Conservation (phyloP, 1,284 basidiomycete species). For the Ganoderma lingzhi region DNA sequence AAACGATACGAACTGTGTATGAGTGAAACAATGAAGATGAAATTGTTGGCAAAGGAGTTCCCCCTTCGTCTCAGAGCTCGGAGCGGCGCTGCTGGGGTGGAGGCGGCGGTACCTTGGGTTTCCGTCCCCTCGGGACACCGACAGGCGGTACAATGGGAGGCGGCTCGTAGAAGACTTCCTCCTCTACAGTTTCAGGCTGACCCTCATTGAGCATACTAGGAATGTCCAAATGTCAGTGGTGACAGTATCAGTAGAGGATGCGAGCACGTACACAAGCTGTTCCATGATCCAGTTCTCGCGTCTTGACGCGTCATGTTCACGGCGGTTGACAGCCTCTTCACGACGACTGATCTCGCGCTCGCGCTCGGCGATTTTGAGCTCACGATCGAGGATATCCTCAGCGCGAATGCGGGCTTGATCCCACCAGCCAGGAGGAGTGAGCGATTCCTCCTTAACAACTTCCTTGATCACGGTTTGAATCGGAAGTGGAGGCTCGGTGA, state of each 20-base stretch:
- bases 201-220: slow-evolving; percentile 73
- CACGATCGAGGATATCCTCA: slow-evolving; percentile 82
- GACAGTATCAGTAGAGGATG: not conserved
- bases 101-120: slow-evolving; percentile 87
- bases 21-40: slow-evolving; percentile 46
- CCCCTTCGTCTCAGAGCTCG: slow-evolving; percentile 93
- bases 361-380: slow-evolving; percentile 82
- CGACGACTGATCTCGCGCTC: slow-evolving; percentile 84
- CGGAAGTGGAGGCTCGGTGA: slow-evolving; percentile 60
- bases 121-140: slow-evolving; percentile 61
- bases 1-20: slow-evolving; percentile 77
- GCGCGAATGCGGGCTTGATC: slow-evolving; percentile 67
- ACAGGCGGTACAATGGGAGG: slow-evolving; percentile 18
- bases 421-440: slow-evolving; percentile 79
- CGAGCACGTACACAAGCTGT: slow-evolving; percentile 74
- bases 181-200: slow-evolving; percentile 68
- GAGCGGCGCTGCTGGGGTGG: slow-evolving; percentile 79
- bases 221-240: slow-evolving; percentile 24
- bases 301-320: slow-evolving; percentile 83
- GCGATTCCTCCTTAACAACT: slow-evolving; percentile 79
- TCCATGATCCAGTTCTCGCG: slow-evolving; percentile 91
- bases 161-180: slow-evolving; percentile 79
- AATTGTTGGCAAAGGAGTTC: slow-evolving; percentile 54
- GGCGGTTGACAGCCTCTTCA: slow-evolving; percentile 81
- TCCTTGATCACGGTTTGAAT: slow-evolving; percentile 85